Conservation (phyloP, 176 grass and related monocot species). For the Oryza coarctata region DNA sequence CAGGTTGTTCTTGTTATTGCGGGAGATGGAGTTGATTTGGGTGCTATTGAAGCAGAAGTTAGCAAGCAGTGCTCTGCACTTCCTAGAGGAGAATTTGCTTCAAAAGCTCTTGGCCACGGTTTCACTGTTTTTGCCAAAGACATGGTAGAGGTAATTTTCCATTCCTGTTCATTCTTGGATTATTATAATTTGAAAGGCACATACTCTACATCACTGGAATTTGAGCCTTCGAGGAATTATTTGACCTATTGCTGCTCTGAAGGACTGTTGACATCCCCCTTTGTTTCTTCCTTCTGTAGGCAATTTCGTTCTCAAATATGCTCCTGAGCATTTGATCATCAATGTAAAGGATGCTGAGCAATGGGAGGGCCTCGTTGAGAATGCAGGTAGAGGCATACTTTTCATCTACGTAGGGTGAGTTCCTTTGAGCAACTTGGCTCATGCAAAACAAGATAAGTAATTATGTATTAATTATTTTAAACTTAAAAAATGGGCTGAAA, state of each 20-base stretch:
- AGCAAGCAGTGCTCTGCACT: slow-evolving; percentile 83
- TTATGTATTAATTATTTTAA: too few species aligned
- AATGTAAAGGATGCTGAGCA: slow-evolving; percentile 83
- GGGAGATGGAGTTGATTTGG: slow-evolving; percentile 74
- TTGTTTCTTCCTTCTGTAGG: slow-evolving; percentile 39
- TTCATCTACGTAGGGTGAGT: not conserved
- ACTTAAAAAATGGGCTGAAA: too few species aligned
- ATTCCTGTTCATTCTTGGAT: not conserved
- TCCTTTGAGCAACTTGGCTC: too few species aligned
- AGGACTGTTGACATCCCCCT: not conserved
- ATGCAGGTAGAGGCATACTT: slow-evolving; percentile 69
- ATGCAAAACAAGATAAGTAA: too few species aligned
- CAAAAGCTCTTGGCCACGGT: slow-evolving; percentile 89
- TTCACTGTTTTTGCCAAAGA: slow-evolving; percentile 81
- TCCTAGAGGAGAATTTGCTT: slow-evolving; percentile 95
- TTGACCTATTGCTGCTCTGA: not conserved
- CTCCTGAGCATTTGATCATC: slow-evolving; percentile 94
- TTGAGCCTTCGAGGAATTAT: slow-evolving; percentile 1
- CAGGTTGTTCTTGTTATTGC: slow-evolving; percentile 90
- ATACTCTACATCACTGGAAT: not conserved
- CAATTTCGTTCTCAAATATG: slow-evolving; percentile 88
- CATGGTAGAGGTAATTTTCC: slow-evolving; percentile 75
- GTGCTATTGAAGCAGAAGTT: slow-evolving; percentile 75
- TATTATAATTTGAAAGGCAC: not conserved
- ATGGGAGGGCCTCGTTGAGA: slow-evolving; percentile 84